Conservation (phyloP, 352 stramenopile species). For the Globisporangium camurandrum region DNA sequence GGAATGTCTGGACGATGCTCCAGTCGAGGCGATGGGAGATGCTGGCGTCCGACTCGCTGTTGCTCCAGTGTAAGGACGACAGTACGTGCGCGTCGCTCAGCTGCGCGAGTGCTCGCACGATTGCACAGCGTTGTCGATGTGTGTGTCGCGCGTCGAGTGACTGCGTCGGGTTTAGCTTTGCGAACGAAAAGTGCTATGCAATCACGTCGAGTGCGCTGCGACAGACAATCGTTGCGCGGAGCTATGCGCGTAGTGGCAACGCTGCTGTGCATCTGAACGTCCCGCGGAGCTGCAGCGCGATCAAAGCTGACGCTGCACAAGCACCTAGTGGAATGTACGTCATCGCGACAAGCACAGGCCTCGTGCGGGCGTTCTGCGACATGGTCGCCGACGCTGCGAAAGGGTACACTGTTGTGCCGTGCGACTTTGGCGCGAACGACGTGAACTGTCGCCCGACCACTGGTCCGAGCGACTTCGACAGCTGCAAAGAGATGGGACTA, state of each 20-base stretch:
- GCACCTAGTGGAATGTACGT: constrained; percentile 27
- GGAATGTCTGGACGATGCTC: constrained; percentile 36
- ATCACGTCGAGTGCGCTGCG: constrained; percentile 29
- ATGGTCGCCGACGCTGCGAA: constrained; percentile 41
- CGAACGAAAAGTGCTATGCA: constrained; percentile 29
- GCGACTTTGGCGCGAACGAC: constrained; percentile 25
- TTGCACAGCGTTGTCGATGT: constrained; percentile 37
- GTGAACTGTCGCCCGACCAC: constrained; percentile 20
- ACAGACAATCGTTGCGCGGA: constrained; percentile 22
- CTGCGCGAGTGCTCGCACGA: constrained; percentile 22
- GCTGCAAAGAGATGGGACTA: constrained; percentile 45
- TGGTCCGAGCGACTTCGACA: constrained; percentile 33
- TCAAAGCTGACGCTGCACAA: constrained; percentile 29
- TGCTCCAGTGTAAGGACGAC: constrained; percentile 18
- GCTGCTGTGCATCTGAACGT: constrained; percentile 43
- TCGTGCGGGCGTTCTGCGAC: constrained; percentile 43
- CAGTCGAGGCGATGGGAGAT: constrained; percentile 26
- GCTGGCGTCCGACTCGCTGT: constrained; percentile 22
- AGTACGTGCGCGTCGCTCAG: constrained; percentile 18
- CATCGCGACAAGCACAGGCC: constrained; percentile 32
- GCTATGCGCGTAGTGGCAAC: constrained; percentile 19
- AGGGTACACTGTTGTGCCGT: constrained; percentile 50
- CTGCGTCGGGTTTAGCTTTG: constrained; percentile 35
- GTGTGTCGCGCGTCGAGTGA: constrained; percentile 22
- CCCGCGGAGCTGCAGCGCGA: constrained; percentile 38